Evolutionary conservation across 805 yeast species (phyloP).

Genomic region (Nakazawaea pomicola): DNA sequence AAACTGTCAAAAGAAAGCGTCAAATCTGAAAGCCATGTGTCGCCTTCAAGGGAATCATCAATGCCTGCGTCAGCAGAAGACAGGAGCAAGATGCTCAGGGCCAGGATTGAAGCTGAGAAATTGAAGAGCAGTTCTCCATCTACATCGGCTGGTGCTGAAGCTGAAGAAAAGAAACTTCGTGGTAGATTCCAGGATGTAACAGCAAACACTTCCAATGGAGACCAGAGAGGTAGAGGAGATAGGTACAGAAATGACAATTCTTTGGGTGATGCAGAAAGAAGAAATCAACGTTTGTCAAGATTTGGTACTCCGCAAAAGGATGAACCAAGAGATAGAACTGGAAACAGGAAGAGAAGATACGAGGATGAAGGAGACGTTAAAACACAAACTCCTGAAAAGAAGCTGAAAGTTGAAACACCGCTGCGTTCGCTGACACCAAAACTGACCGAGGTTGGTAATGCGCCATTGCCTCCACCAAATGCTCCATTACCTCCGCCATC

Average conservation of each 20-base stretch:
- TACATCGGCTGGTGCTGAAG: not conserved
- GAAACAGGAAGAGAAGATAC: not conserved
- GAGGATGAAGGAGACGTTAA: not conserved
- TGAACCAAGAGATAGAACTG: not conserved
- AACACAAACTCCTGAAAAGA: not conserved
- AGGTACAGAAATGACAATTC: too few relatives aligned
- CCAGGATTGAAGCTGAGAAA: conserved; percentile 3
- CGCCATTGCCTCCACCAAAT: too few relatives aligned
- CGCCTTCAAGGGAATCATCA: not conserved
- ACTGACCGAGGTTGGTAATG: too few relatives aligned
- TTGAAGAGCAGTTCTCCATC: not conserved
- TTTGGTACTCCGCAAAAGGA: too few relatives aligned
- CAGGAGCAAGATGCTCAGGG: conserved; percentile 3
- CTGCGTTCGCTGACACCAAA: too few relatives aligned
- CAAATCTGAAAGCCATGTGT: not conserved
- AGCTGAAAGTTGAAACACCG: not conserved
- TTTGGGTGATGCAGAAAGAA: too few relatives aligned
- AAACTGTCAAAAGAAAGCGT: not conserved
- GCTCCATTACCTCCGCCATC: too few relatives aligned
- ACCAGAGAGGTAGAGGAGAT: not conserved
- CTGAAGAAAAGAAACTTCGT: conserved; percentile 1
- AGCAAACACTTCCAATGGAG: not conserved
- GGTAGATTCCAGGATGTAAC: conserved; percentile 3
- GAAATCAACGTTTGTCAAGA: too few relatives aligned
- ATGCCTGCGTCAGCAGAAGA: conserved; percentile 3